Evolutionary conservation across 139 green algal genomes (phyloP), one percentile per base, ranked within the genome.

Genomic region (Marvania coccoides): DNA sequence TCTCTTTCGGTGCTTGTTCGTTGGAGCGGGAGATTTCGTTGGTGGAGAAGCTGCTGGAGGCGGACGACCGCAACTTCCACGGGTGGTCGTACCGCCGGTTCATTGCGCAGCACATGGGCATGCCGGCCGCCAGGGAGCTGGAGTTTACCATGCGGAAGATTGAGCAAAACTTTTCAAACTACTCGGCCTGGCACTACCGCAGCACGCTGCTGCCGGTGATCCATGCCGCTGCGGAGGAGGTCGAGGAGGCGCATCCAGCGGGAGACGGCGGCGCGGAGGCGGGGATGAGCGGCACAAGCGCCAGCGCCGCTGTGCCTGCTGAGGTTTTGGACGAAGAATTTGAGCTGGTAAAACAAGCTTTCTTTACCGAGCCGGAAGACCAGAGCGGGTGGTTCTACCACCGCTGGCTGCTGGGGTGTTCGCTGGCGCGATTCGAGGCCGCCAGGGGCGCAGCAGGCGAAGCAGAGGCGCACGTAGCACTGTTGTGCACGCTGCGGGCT

Each of bases 131-230:
- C 53, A 62, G 77, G 1, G 82, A 92, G 76, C 74, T 96, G 46
- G 53, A 58, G 24, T 98, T 90, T 70, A 80, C 74, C 4, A 54
- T 13, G 45, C 79, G 34, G 28, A 86, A 90, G 68, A 94, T 98
- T 23, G 78, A 89, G n/a, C 61, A 90, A n/a, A 96, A 98, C 75
- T 98, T 98, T 73, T 87, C 67, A 69, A 98, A 99, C 79, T 98
- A 97, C 76, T 95, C 83, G 2, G 94, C 93, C 2, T 99, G 93
- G 93, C 93, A 99, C 82, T 85, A 88, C 61, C 82, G 91, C 2
- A 92, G 81, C 48, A 81, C 78, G 6, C 74, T 95, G 69, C 81
- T 97, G 47, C 77, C 74, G 29, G 30, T 58, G 12, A 36, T 84
- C 31, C 58, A 74, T 62, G 33, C 15, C 23, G 35, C 51, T 48